These are phyloP conservation scores for Penicillium aurantiogriseum DNA, from an alignment of 2,329 filamentous ascomycete genomes.

Conservation along the genomic window DNA sequence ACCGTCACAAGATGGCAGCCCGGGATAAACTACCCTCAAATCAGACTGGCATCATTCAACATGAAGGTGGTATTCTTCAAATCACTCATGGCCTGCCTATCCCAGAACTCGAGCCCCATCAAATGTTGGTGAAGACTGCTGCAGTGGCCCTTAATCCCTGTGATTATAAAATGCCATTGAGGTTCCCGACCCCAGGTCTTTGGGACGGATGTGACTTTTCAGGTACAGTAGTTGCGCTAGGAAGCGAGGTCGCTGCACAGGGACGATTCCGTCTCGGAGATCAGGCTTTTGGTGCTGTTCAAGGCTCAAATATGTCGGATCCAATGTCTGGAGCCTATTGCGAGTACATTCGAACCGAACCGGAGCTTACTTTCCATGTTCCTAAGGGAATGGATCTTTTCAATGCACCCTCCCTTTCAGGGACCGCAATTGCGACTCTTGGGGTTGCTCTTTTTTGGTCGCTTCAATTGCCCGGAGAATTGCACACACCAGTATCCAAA, in stretches of 20 bases:
- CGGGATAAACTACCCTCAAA: neutral
- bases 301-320: conserved; percentile 30
- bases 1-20: neutral
- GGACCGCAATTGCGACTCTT: conserved; percentile 24
- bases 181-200: conserved; percentile 20
- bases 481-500: conserved; percentile 9
- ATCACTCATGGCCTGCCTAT: conserved; percentile 16
- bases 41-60: conserved; percentile 23
- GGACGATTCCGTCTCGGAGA: conserved; percentile 33
- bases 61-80: conserved; percentile 18
- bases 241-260: conserved; percentile 11
- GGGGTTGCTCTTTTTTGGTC: conserved; percentile 27
- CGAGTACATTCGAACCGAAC: conserved; percentile 18
- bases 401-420: conserved; percentile 15
- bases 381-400: conserved; percentile 11
- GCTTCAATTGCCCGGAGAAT: conserved; percentile 18
- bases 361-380: conserved; percentile 19
- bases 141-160: conserved; percentile 37
- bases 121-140: conserved; percentile 22
- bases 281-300: conserved; percentile 37
- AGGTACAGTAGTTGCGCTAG: conserved; percentile 27
- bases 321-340: conserved; percentile 22
- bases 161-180: conserved; percentile 28
- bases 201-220: conserved; percentile 33
- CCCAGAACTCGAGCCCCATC: conserved; percentile 12